Evolutionary conservation across 768 basidiomycete species (phyloP), one percentile per base, ranked within the genome.

Genomic region (Leccinum subtestaceum): DNA sequence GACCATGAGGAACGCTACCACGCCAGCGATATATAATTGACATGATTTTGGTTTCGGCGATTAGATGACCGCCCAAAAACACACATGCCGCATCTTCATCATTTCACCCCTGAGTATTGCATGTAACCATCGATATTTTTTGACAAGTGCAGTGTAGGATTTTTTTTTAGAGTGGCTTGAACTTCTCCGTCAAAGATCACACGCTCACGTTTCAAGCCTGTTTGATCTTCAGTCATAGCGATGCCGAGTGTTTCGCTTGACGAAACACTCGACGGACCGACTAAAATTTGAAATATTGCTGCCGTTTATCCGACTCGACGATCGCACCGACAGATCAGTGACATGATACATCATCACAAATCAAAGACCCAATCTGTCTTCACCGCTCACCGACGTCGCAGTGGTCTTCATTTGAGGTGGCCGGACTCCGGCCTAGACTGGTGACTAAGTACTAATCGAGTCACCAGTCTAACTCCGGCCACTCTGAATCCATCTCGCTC

Each of bases 101-200:
- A 34, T 19, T 34, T 32, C 12, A 8, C 23, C 27, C n/a, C 38
- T 43, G 58, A 50, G n/a, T 45, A 27, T 34, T 32, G 38, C 58
- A 59, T 59, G 58, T 59, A 59, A 34, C n/a, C n/a, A 17, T 21
- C 6, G 1, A 45, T 19, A 19, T 31, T 43, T 25, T 34, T 60
- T 15, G n/a, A 27, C 17, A 48, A 13, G 6, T 21, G 7, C 27
- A 23, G 27, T 60, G 34, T 60, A 60, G 47, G 13, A 60, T 43
- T 34, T 12, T 43, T 43, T 43, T 19, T 19, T 5, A 4, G 7
- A 17, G 17, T n/a, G 40, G 40, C n/a, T n/a, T n/a, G 12, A 15
- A 7, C 43, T 45, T 19, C 36, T 13, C 36, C 43, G n/a, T 19
- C 43, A 11, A 5, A 19, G 11, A 5, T 45, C 1, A 49, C 23